Evolutionary conservation across 352 stramenopile genomes (phyloP).

Genomic region (Plasmopara muralis): DNA sequence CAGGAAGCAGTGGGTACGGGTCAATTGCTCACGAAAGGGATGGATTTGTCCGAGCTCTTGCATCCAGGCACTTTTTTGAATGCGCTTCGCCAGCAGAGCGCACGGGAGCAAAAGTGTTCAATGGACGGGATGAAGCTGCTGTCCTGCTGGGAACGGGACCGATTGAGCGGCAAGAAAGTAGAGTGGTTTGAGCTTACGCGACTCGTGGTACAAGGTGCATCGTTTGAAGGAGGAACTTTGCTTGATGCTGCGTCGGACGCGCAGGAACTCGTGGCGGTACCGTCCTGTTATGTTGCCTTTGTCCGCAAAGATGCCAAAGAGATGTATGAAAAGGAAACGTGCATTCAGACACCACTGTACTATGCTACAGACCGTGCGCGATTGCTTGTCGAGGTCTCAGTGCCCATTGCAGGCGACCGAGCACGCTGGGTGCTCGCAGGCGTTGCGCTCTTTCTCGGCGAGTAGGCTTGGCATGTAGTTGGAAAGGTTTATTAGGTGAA

Average conservation of each 20-base stretch:
- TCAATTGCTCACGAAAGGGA: conserved; percentile 58
- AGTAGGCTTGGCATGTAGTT: conserved; percentile 32
- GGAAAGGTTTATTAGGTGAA: conserved; percentile 2
- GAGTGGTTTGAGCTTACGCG: conserved; percentile 81
- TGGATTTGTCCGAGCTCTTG: conserved; percentile 89
- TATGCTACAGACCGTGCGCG: conserved; percentile 67
- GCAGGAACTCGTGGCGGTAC: conserved; percentile 73
- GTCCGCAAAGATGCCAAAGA: conserved; percentile 68
- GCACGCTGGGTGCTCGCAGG: conserved; percentile 74
- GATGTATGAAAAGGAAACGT: conserved; percentile 66
- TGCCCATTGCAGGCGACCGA: conserved; percentile 70
- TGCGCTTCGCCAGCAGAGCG: conserved; percentile 88
- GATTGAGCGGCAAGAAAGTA: conserved; percentile 31
- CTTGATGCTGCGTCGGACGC: conserved; percentile 77
- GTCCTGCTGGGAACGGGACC: conserved; percentile 84
- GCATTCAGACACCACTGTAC: conserved; percentile 76
- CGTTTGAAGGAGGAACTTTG: conserved; percentile 73
- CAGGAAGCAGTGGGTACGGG: conserved; percentile 48
- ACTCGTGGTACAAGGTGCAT: conserved; percentile 82
- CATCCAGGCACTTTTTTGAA: conserved; percentile 94
- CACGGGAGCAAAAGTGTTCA: conserved; percentile 69
- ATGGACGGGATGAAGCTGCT: conserved; percentile 90
- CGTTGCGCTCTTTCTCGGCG: conserved; percentile 76
- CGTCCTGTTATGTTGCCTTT: conserved; percentile 79
- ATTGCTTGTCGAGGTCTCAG: conserved; percentile 74